These are phyloP conservation scores for Panicum miliaceum DNA, from an alignment of 176 grass and related monocot genomes.

Conservation along the genomic window DNA sequence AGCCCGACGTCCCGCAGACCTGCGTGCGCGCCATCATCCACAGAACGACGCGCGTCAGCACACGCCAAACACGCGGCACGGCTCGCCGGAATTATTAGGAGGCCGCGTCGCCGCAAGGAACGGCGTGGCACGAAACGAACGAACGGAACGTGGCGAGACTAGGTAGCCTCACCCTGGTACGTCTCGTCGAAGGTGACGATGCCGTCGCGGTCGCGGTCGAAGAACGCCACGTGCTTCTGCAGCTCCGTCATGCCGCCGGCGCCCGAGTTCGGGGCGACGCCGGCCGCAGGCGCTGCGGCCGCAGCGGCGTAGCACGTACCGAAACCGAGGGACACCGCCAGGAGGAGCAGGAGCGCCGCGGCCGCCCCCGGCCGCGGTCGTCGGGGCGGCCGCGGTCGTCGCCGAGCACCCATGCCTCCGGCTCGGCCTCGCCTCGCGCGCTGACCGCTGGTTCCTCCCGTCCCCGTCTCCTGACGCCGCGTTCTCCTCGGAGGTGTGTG, in stretches of 20 bases:
- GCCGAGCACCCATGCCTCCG: too few relatives aligned
- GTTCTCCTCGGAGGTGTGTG: too few relatives aligned
- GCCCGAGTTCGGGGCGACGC: background rate
- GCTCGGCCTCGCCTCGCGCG: too few relatives aligned
- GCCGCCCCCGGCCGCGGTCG: too few relatives aligned
- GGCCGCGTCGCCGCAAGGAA: too few relatives aligned
- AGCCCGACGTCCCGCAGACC: slow-evolving; percentile 53
- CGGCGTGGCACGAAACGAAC: background rate
- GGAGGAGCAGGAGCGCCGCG: too few relatives aligned
- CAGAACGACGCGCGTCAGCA: background rate
- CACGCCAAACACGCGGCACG: background rate
- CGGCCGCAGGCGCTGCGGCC: background rate
- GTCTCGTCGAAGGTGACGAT: slow-evolving; percentile 77
- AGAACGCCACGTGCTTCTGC: slow-evolving; percentile 79
- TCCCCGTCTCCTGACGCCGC: too few relatives aligned
- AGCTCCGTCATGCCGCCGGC: slow-evolving; percentile 52
- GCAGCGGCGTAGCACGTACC: background rate
- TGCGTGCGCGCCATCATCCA: background rate
- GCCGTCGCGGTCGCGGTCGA: slow-evolving; percentile 75
- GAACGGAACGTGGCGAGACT: background rate
- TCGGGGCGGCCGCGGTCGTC: too few relatives aligned
- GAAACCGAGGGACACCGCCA: too few relatives aligned
- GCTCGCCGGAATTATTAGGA: background rate
- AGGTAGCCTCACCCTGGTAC: slow-evolving; percentile 46
- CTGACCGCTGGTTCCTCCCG: too few relatives aligned